phyloP scores from a whole-genome alignment of 1,284 basidiomycete species.

The Cutaneotrichosporon curvatum region DNA sequence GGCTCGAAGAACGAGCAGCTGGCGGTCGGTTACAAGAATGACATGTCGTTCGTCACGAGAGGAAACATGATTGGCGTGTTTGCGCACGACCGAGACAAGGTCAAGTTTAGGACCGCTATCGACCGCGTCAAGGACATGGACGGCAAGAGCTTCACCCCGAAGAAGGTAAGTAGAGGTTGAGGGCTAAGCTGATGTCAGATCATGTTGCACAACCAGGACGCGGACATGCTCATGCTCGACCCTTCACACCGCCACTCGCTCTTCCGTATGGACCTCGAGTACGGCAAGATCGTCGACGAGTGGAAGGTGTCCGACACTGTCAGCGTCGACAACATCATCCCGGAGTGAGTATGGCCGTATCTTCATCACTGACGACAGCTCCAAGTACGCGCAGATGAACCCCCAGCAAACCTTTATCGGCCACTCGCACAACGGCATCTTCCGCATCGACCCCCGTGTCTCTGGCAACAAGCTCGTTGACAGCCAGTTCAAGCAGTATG shows the following conservation, averaged over 20 bases:
- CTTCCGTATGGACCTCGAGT: constrained; percentile 88
- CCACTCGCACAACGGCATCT: constrained; percentile 78
- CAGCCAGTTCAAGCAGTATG: constrained; percentile 93
- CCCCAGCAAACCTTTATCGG: constrained; percentile 89
- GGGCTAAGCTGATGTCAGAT: constrained; percentile 49
- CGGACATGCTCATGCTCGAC: constrained; percentile 91
- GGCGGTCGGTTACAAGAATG: constrained; percentile 92
- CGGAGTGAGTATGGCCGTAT: constrained; percentile 52
- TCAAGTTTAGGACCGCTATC: constrained; percentile 85
- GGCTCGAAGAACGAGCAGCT: constrained; percentile 78
- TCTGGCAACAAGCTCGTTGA: constrained; percentile 90
- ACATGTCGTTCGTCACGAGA: constrained; percentile 89
- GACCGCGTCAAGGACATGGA: constrained; percentile 72
- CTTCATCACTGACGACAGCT: too few species aligned
- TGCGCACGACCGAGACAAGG: constrained; percentile 67
- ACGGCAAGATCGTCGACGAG: constrained; percentile 95
- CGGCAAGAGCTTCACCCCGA: constrained; percentile 78
- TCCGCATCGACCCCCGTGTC: constrained; percentile 91
- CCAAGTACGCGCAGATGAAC: constrained; percentile 92
- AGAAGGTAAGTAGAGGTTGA: constrained; percentile 56
- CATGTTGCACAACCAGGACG: constrained; percentile 97
- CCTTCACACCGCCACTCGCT: constrained; percentile 74
- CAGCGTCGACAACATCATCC: constrained; percentile 79
- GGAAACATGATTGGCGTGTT: constrained; percentile 98
- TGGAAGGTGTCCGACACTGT: constrained; percentile 94